Evolutionary conservation across 352 stramenopile species (phyloP), one percentile per base, ranked within the genome.

Genomic region (Phytophthora quininea): DNA sequence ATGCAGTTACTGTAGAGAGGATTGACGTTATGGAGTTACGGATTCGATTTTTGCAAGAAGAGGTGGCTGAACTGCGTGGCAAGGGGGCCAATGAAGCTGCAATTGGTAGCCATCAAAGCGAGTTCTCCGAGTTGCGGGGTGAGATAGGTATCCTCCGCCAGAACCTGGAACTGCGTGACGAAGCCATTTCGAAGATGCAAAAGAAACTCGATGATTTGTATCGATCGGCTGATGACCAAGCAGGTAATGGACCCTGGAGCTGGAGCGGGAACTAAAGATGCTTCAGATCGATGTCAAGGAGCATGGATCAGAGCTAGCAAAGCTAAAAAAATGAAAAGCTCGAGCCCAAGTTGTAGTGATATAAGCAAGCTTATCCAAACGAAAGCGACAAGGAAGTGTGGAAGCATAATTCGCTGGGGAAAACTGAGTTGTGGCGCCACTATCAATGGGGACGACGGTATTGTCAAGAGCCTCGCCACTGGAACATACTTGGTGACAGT

Each of bases 11-110:
- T 10, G 33, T 64, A n/a, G 27, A 27, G 24, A n/a, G 57, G n/a
- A 64, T 64, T 11, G 57, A 64, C 32, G 12, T 56, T 3, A 24
- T 64, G 47, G 57, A 64, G 24, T 55, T 47, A 15, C 55, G 53
- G 47, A 2, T 64, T 24, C n/a, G 29, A 15, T 45, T 56, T 29
- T 43, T 55, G 37, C 57, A 64, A 24, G 46, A 57, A 10, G 57
- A 56, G 35, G 6, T 63, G 8, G 52, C 48, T 15, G 9, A 4
- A 38, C 35, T 58, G 7, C 52, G 35, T 12, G 32, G 31, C 8
- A 40, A 46, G 5, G 11, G 35, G 5, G 10, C 35, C 5, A 40
- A 40, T 11, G 5, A 10, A 11, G 35, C 10, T 11, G 5, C 10
- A 11, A 40, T 11, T 40, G 40, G 6, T 24, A 15, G 19, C 40